phyloP scores from a whole-genome alignment of 2,329 filamentous ascomycete species.

The Aspergillus arachidicola region DNA sequence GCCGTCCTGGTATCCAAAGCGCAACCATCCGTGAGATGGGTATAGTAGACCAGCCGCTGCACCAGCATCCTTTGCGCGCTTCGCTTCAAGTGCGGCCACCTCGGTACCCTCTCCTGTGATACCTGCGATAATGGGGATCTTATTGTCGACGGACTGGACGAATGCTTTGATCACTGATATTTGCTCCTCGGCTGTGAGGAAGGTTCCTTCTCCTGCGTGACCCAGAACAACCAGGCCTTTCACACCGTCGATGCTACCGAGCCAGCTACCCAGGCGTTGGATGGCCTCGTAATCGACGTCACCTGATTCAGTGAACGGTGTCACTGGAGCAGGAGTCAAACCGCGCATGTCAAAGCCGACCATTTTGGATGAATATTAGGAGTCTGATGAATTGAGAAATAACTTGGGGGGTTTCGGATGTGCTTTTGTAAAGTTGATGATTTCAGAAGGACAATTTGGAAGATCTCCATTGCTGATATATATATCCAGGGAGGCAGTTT shows the following conservation, averaged over 20 bases:
- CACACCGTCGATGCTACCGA: conserved; percentile 54
- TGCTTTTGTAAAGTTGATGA: too few relatives aligned
- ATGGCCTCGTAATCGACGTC: conserved; percentile 56
- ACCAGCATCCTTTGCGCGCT: conserved; percentile 53
- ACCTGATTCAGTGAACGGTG: conserved; percentile 54
- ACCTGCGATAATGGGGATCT: conserved; percentile 56
- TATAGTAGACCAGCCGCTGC: conserved; percentile 56
- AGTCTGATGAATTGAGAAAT: too few relatives aligned
- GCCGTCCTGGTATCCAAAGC: conserved; percentile 58
- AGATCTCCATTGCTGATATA: neutral
- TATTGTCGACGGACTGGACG: conserved; percentile 54
- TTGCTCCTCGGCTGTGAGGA: conserved; percentile 55
- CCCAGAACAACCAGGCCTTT: conserved; percentile 58
- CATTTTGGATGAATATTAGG: conserved; percentile 15
- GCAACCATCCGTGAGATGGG: conserved; percentile 57
- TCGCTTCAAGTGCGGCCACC: conserved; percentile 55
- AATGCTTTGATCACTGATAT: conserved; percentile 55
- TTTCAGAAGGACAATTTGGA: too few relatives aligned
- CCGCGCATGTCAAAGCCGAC: conserved; percentile 50
- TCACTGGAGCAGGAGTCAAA: conserved; percentile 55
- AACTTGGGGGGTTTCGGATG: too few relatives aligned
- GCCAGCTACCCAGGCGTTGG: conserved; percentile 57
- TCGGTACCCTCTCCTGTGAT: conserved; percentile 58
- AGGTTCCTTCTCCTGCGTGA: conserved; percentile 59
- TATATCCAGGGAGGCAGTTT: neutral